Evolutionary conservation across 768 basidiomycete genomes (phyloP).

Genomic region (Trametopsis cervina): DNA sequence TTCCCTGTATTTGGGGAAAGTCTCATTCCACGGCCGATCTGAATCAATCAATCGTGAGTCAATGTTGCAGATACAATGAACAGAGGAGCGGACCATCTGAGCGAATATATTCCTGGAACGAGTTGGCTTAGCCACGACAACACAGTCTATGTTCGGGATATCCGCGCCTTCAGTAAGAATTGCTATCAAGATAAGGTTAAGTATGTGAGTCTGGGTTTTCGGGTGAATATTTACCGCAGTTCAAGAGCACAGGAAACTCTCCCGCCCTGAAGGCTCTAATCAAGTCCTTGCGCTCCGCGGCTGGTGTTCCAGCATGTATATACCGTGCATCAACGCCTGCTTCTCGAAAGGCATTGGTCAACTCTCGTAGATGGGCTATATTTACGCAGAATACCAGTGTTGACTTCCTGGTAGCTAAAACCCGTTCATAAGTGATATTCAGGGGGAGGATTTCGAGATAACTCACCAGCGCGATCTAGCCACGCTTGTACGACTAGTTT

Average conservation of each 20-base stretch:
- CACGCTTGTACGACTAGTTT: constrained; percentile 74
- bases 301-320: constrained; percentile 63
- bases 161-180: constrained; percentile 93
- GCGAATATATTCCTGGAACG: constrained; percentile 83
- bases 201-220: too few relatives aligned
- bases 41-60: background rate
- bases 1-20: constrained; percentile 79
- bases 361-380: constrained; percentile 65
- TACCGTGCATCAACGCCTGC: constrained; percentile 83
- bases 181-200: constrained; percentile 33
- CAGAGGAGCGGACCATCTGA: constrained; percentile 76
- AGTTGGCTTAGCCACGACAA: constrained; percentile 83
- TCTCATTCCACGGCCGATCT: constrained; percentile 93
- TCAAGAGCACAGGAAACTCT: constrained; percentile 78
- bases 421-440: background rate
- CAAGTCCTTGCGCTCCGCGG: constrained; percentile 53
- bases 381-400: constrained; percentile 92
- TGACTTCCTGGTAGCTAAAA: constrained; percentile 59
- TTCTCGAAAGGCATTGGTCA: constrained; percentile 66
- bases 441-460: background rate
- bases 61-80: too few relatives aligned
- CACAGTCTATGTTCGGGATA: constrained; percentile 91
- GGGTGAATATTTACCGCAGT: constrained; percentile 60
- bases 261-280: constrained; percentile 64
- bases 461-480: constrained; percentile 76